Evolutionary conservation across 2,329 filamentous ascomycete species (phyloP).

Genomic region (Ampelomyces quisqualis): DNA sequence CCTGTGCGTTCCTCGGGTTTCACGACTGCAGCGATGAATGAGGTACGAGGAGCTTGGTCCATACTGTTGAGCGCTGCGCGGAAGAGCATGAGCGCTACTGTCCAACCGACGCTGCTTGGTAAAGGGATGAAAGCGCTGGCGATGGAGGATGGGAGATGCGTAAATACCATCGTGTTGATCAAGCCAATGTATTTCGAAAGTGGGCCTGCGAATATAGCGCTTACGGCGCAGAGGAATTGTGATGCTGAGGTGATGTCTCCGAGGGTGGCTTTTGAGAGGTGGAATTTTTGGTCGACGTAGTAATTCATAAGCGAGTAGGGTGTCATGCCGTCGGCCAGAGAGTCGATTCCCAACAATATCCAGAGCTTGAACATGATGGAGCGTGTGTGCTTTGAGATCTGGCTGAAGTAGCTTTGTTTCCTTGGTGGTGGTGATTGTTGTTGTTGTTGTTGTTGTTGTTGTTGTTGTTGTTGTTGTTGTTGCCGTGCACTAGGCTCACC

Average conservation of each 20-base stretch:
- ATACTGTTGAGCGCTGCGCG: constrained; percentile 66
- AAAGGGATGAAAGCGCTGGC: constrained; percentile 58
- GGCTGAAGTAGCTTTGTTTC: constrained; percentile 45
- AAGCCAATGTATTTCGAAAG: constrained; percentile 60
- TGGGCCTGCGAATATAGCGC: constrained; percentile 59
- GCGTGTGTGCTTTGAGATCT: constrained; percentile 60
- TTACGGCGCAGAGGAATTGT: constrained; percentile 54
- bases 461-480: constrained; percentile 5
- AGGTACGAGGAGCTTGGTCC: constrained; percentile 67
- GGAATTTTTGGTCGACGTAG: constrained; percentile 41
- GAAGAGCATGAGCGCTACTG: constrained; percentile 59
- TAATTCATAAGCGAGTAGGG: constrained; percentile 42
- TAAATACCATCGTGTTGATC: constrained; percentile 57
- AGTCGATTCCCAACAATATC: constrained; percentile 65
- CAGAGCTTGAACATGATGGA: constrained; percentile 64
- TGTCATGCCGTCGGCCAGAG: constrained; percentile 63
- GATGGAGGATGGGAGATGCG: constrained; percentile 61
- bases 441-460: no score
- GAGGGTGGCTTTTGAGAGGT: constrained; percentile 53
- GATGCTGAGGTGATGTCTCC: constrained; percentile 58
- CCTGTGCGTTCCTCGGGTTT: constrained; percentile 65
- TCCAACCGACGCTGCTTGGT: constrained; percentile 53
- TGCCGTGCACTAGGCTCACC: constrained; percentile 13
- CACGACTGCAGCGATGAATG: constrained; percentile 67
- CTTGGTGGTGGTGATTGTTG: constrained; percentile 14